These are phyloP conservation scores for Starmerella riodocensis DNA, from an alignment of 805 yeast genomes.

Conservation along the genomic window DNA sequence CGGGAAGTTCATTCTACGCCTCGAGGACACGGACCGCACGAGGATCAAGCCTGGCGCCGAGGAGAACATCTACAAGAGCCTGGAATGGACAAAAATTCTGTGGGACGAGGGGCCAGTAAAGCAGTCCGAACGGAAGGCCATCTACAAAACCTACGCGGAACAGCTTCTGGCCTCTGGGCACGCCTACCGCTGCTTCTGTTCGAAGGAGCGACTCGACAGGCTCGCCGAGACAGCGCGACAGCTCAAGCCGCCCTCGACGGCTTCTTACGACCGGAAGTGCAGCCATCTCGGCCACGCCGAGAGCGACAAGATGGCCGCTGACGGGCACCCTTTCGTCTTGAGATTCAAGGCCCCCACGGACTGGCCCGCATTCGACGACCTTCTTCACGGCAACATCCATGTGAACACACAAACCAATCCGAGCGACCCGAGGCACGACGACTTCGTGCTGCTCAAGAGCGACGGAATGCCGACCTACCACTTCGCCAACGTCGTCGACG, in stretches of 20 bases:
- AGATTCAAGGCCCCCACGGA: constrained; percentile 63
- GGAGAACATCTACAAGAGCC: constrained; percentile 55
- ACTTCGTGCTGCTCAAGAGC: constrained; percentile 78
- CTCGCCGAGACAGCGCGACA: constrained; percentile 61
- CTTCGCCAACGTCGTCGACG: constrained; percentile 91
- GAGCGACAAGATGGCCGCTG: constrained; percentile 28
- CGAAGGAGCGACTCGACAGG: constrained; percentile 58
- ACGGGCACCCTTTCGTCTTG: constrained; percentile 36
- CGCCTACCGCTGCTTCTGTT: constrained; percentile 81
- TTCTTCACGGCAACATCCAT: constrained; percentile 63
- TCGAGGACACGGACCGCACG: constrained; percentile 87
- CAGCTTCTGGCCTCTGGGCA: constrained; percentile 45
- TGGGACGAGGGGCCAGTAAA: constrained; percentile 77
- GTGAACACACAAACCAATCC: constrained; percentile 68
- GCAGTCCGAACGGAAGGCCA: constrained; percentile 64
- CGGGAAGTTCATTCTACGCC: constrained; percentile 66
- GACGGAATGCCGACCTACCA: constrained; percentile 95
- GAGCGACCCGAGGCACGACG: constrained; percentile 69
- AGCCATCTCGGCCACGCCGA: constrained; percentile 34
- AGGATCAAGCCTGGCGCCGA: constrained; percentile 76
- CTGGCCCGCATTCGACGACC: constrained; percentile 57
- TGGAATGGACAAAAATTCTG: constrained; percentile 61
- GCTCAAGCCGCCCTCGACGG: constrained; percentile 78
- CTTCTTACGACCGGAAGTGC: constrained; percentile 82
- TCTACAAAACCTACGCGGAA: constrained; percentile 51